A percentile compares a stretch with the other conserved stretches of the same genome.
Conservation (phyloP, 345 rosid genomes). For the Abelmoschus esculentus region DNA sequence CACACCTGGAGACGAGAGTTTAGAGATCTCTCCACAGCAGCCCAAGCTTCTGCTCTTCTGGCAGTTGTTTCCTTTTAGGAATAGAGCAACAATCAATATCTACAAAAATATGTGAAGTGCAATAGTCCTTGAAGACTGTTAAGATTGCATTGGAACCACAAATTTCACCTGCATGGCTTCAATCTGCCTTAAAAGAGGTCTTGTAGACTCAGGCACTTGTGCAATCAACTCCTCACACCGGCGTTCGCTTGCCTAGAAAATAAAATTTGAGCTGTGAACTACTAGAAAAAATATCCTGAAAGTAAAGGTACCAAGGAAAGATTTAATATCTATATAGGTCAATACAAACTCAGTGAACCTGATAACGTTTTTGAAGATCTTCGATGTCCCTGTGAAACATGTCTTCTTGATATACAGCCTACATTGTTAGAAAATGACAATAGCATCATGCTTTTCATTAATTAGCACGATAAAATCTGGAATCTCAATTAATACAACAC, state of each 20-base stretch:
- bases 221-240: constrained; percentile 96
- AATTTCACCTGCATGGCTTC: constrained; percentile 88
- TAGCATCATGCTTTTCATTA: neutral
- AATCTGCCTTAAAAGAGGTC: constrained; percentile 96
- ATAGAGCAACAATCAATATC: constrained; percentile 12
- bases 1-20: constrained; percentile 83
- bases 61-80: constrained; percentile 71
- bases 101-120: neutral
- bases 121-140: neutral
- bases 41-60: constrained; percentile 95
- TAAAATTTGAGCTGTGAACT: constrained; percentile 9
- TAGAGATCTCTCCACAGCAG: constrained; percentile 90
- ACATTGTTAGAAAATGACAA: constrained; percentile 16
- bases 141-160: constrained; percentile 7
- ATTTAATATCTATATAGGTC: neutral
- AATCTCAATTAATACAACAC: constrained; percentile 14
- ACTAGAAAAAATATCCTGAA: constrained; percentile 2
- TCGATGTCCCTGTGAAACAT: constrained; percentile 68
- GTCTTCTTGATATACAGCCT: constrained; percentile 85
- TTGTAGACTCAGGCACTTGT: constrained; percentile 98
- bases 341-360: constrained; percentile 35
- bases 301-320: neutral
- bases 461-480: constrained; percentile 3
- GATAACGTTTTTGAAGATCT: constrained; percentile 91
- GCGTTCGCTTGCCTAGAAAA: constrained; percentile 82